Percentiles rank a stretch among this genome's conserved stretches.
Conservation (phyloP, 1,284 basidiomycete genomes). For the Pterulicium gracile region DNA sequence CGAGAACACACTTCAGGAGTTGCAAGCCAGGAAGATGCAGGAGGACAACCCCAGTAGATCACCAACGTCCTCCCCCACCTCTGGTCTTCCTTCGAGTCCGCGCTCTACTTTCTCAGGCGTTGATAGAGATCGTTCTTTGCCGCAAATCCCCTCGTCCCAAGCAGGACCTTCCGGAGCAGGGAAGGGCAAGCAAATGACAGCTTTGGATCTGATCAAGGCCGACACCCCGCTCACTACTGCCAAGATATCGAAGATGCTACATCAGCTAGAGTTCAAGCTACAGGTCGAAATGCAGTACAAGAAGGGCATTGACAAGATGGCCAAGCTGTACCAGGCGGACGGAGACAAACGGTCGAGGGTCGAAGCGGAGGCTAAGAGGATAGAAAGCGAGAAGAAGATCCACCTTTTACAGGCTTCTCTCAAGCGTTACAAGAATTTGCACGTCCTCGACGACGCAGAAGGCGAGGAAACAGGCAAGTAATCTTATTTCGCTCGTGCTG, state of each 20-base stretch:
- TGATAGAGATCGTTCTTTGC: constrained; percentile 23
- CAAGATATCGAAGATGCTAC: constrained; percentile 96
- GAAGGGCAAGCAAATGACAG: constrained; percentile 71
- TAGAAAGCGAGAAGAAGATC: constrained; percentile 95
- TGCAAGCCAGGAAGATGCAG: constrained; percentile 68
- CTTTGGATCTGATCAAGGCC: constrained; percentile 91
- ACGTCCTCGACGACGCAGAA: constrained; percentile 84
- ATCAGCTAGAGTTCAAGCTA: constrained; percentile 98
- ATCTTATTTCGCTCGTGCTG: neutral
- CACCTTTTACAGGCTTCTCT: constrained; percentile 86
- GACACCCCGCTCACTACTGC: constrained; percentile 95
- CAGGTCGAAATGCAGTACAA: constrained; percentile 99
- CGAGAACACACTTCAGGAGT: constrained; percentile 75
- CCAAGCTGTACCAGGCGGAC: constrained; percentile 86
- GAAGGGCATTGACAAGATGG: constrained; percentile 98
- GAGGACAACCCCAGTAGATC: constrained; percentile 46
- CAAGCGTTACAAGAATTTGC: constrained; percentile 93
- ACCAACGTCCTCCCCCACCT: constrained; percentile 21
- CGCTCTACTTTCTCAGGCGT: constrained; percentile 13
- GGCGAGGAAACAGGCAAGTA: constrained; percentile 64
- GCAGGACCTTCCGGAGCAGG: constrained; percentile 79
- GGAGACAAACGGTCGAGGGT: constrained; percentile 89
- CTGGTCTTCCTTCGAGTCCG: constrained; percentile 16
- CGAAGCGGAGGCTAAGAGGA: constrained; percentile 88
- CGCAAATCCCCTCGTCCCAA: constrained; percentile 23